Conservation (phyloP, 2,329 filamentous ascomycete genomes). For the Orbilia oligospora region DNA sequence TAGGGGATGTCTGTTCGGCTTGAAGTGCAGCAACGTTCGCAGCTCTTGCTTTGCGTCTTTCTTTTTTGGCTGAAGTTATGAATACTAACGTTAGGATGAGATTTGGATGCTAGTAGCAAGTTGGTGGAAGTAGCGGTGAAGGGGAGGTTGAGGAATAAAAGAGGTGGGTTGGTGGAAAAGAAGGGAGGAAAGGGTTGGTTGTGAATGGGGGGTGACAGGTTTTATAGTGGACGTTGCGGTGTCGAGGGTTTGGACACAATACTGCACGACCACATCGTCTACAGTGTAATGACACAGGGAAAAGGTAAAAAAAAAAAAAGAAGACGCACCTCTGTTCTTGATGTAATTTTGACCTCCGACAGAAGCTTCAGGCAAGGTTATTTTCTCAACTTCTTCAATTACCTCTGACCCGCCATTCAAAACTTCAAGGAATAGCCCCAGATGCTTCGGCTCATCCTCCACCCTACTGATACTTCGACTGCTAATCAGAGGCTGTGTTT, state of each 20-base stretch:
- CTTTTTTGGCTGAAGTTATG: slow-evolving; percentile 42
- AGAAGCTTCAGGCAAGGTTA: not conserved
- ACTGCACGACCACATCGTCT: not conserved
- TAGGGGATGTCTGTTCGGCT: not conserved
- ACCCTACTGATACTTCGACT: not conserved
- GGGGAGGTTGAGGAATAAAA: not conserved
- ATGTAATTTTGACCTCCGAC: slow-evolving; percentile 2
- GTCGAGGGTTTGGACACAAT: not conserved
- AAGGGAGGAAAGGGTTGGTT: not conserved
- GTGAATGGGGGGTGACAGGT: not conserved
- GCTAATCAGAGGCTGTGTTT: slow-evolving; percentile 8
- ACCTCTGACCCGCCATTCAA: not conserved
- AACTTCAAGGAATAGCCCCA: not conserved
- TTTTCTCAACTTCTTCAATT: not conserved
- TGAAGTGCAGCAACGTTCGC: slow-evolving; percentile 17
- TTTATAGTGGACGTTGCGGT: slow-evolving; percentile 2
- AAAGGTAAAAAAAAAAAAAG: not conserved
- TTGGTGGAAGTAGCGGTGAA: not conserved
- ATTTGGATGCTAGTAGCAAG: not conserved
- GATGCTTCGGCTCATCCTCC: not conserved
- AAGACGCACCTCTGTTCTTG: slow-evolving; percentile 6
- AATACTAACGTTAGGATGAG: not conserved
- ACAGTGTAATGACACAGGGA: not conserved
- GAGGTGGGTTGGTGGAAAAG: not conserved
- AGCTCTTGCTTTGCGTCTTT: slow-evolving; percentile 33